phyloP scores from a whole-genome alignment of 768 basidiomycete genomes.

The Phanerodontia chrysosporium region DNA sequence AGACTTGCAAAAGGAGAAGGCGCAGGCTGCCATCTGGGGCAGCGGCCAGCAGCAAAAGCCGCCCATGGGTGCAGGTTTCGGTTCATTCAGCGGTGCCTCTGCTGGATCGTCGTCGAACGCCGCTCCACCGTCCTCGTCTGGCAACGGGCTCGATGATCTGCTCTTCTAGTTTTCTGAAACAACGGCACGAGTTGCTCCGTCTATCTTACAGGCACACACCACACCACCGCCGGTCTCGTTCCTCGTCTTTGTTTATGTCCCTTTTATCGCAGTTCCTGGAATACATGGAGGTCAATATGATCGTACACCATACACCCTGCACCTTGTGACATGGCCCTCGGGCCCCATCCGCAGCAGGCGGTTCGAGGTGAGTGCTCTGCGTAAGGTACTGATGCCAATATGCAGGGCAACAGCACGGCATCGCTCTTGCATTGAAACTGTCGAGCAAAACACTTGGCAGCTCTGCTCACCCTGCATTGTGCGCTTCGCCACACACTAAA shows the following conservation, averaged over 20 bases:
- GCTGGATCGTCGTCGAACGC: conserved; percentile 9
- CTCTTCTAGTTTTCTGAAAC: conserved; percentile 26
- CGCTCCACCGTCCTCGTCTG: conserved; percentile 17
- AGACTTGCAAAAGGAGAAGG: conserved; percentile 86
- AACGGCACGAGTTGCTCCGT: background rate
- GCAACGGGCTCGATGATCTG: conserved; percentile 35
- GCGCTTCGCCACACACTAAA: too few relatives aligned
- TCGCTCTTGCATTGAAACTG: too few relatives aligned
- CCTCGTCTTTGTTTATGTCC: background rate
- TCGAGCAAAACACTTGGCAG: too few relatives aligned
- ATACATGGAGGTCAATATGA: background rate
- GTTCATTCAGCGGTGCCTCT: conserved; percentile 22
- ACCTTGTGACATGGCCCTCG: background rate
- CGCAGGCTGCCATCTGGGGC: conserved; percentile 79
- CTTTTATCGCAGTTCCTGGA: background rate
- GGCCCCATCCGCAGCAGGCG: background rate
- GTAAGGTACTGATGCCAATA: background rate
- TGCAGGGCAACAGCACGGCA: too few relatives aligned
- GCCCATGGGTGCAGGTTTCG: conserved; percentile 22
- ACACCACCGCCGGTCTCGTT: background rate
- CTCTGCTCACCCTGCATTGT: too few relatives aligned
- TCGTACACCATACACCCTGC: background rate
- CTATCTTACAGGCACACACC: background rate
- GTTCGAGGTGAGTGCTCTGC: background rate
- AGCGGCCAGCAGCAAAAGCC: conserved; percentile 19